phyloP scores from a whole-genome alignment of 345 rosid genomes.

The Sisymbrium altissimum region DNA sequence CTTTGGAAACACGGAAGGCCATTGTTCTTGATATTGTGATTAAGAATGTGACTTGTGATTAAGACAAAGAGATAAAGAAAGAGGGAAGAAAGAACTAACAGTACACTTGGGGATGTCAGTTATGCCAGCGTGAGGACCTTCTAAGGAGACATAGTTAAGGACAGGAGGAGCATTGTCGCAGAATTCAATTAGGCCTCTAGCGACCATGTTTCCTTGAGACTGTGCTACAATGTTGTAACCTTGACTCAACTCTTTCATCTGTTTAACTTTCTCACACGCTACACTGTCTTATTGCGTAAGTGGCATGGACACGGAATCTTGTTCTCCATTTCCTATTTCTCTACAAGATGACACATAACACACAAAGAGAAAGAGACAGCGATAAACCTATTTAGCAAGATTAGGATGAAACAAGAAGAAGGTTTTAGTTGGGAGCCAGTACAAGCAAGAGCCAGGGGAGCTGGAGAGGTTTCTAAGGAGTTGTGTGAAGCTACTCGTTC shows the following conservation, averaged over 20 bases:
- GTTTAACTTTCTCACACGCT: constrained; percentile 48
- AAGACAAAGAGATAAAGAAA: background rate
- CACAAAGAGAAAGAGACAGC: background rate
- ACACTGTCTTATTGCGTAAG: constrained; percentile 40
- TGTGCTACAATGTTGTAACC: constrained; percentile 81
- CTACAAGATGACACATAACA: constrained; percentile 34
- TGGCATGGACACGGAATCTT: constrained; percentile 82
- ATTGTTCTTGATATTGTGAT: background rate
- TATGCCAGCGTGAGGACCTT: constrained; percentile 92
- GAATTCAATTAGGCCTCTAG: constrained; percentile 70
- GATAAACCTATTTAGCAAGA: background rate
- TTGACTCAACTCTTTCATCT: constrained; percentile 57
- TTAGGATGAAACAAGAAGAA: constrained; percentile 5
- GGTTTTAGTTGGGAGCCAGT: background rate
- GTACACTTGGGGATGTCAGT: constrained; percentile 71
- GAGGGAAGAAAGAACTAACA: constrained; percentile 29
- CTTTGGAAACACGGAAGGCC: constrained; percentile 1
- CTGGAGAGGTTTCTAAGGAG: constrained; percentile 50
- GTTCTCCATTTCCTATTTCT: constrained; percentile 74
- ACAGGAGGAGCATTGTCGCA: constrained; percentile 81
- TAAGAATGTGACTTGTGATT: background rate
- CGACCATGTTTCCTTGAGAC: constrained; percentile 90
- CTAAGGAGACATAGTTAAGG: constrained; percentile 70
- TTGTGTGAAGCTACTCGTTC: constrained; percentile 57
- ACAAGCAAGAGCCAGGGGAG: constrained; percentile 77